Percentiles rank a stretch among this genome's conserved stretches.
phyloP scores from a whole-genome alignment of 768 basidiomycete genomes.

The Hypholoma fasciculare region DNA sequence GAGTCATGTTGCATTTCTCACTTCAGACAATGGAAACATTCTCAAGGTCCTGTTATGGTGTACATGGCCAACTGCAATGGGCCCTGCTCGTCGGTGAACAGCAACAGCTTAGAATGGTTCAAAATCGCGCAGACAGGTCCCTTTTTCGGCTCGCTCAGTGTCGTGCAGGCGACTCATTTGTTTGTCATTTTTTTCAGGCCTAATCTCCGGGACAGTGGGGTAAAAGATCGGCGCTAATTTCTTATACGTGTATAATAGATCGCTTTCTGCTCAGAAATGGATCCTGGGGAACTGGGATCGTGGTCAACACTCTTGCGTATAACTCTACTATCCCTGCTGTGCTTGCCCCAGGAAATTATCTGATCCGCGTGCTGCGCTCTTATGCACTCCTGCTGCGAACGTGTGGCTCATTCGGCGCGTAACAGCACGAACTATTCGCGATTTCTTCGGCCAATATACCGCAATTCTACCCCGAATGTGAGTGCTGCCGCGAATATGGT shows the following conservation, averaged over 20 bases:
- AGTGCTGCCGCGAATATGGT: not conserved
- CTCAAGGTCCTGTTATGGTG: conserved; percentile 35
- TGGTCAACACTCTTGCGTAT: conserved; percentile 28
- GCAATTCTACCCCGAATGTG: conserved; percentile 41
- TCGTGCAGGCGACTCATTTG: not conserved
- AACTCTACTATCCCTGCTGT: conserved; percentile 32
- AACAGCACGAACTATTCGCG: conserved; percentile 35
- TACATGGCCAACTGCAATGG: conserved; percentile 37
- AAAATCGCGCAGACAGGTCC: conserved; percentile 32
- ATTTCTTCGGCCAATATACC: conserved; percentile 39
- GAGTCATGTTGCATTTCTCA: not conserved
- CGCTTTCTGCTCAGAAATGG: conserved; percentile 18
- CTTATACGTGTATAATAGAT: too few species aligned
- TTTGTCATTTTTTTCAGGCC: conserved; percentile 5
- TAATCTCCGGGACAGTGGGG: conserved; percentile 32
- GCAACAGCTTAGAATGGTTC: conserved; percentile 34
- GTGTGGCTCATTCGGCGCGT: not conserved
- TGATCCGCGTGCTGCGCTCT: conserved; percentile 28
- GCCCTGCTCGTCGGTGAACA: conserved; percentile 31
- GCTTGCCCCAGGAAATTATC: conserved; percentile 34
- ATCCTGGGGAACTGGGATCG: conserved; percentile 28
- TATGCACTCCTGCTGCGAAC: not conserved
- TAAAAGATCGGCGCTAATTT: not conserved
- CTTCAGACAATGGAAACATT: conserved; percentile 32
- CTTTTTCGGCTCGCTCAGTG: not conserved